A percentile compares a stretch with the other conserved stretches of the same genome.
These are phyloP conservation scores for Phyllosticta citriasiana DNA, from an alignment of 2,329 filamentous ascomycete genomes.

Conservation along the genomic window DNA sequence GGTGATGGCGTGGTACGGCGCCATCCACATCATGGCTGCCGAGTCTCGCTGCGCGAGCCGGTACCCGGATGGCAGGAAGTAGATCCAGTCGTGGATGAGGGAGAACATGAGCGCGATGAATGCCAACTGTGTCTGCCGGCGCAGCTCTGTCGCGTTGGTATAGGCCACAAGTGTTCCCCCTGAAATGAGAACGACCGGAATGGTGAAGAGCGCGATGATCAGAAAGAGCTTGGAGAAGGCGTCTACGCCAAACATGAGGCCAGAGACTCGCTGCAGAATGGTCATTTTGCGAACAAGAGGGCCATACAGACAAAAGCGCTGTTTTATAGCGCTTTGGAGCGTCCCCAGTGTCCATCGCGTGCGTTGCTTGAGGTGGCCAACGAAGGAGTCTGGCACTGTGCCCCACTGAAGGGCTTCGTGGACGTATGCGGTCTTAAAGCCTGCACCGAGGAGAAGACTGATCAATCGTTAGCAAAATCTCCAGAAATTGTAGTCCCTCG, in stretches of 20 bases:
- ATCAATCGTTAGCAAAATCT: background rate
- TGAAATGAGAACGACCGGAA: background rate
- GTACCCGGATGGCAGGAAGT: conserved; percentile 18
- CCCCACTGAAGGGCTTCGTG: conserved; percentile 53
- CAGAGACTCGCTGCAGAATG: conserved; percentile 47
- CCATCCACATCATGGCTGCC: conserved; percentile 11
- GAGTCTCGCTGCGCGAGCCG: background rate
- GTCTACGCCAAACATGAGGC: conserved; percentile 32
- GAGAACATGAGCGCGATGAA: background rate
- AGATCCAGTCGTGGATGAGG: conserved; percentile 14
- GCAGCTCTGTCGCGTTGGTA: background rate
- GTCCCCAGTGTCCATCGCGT: conserved; percentile 45
- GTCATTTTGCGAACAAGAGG: conserved; percentile 44
- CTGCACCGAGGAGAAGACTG: conserved; percentile 10
- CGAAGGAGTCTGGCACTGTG: conserved; percentile 48
- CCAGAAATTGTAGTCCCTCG: background rate
- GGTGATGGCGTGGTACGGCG: conserved; percentile 13
- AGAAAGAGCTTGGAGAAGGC: conserved; percentile 18
- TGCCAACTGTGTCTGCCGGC: background rate
- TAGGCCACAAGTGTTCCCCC: background rate
- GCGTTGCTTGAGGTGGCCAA: conserved; percentile 47
- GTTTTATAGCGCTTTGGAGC: conserved; percentile 49
- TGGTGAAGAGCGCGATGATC: background rate
- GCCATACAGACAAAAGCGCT: conserved; percentile 50
- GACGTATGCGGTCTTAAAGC: conserved; percentile 33